Evolutionary conservation across 805 yeast species (phyloP).

Genomic region (Candida maris): DNA sequence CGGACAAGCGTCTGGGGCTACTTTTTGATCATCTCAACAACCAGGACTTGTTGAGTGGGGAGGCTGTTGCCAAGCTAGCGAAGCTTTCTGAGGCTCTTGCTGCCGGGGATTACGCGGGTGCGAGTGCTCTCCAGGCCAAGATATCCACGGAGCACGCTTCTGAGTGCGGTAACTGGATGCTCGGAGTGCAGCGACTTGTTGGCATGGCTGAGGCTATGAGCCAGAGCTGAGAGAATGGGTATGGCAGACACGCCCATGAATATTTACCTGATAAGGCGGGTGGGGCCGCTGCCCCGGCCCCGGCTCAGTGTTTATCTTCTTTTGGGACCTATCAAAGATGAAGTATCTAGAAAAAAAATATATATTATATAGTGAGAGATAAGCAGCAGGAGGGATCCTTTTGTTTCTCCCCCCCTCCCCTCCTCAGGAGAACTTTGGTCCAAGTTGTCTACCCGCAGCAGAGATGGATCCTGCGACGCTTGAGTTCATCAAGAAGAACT

Average conservation of each 20-base stretch:
- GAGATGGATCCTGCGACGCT: slow-evolving; percentile 33
- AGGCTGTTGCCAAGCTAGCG: slow-evolving; percentile 51
- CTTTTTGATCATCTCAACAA: slow-evolving; percentile 77
- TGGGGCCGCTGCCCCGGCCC: too few relatives aligned
- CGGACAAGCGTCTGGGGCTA: slow-evolving; percentile 75
- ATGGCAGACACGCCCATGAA: too few relatives aligned
- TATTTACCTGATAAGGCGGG: too few relatives aligned
- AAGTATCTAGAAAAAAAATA: too few relatives aligned
- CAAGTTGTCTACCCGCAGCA: too few relatives aligned
- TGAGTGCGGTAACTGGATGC: slow-evolving; percentile 89
- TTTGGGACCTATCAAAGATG: too few relatives aligned
- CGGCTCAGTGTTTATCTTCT: too few relatives aligned
- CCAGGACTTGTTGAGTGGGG: slow-evolving; percentile 57
- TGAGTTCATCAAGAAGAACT: slow-evolving; percentile 28
- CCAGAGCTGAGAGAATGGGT: not conserved
- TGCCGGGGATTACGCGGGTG: slow-evolving; percentile 53
- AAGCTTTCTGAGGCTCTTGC: slow-evolving; percentile 49
- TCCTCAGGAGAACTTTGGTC: too few relatives aligned
- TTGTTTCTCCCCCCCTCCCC: too few relatives aligned
- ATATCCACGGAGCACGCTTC: slow-evolving; percentile 61
- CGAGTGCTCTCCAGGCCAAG: slow-evolving; percentile 51
- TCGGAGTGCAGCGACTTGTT: slow-evolving; percentile 84
- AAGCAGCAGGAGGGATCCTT: too few relatives aligned
- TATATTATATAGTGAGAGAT: too few relatives aligned
- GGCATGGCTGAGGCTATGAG: slow-evolving; percentile 57